A percentile compares a stretch with the other conserved stretches of the same genome.
Conservation (phyloP, 108 stramenopile genomes). For the Bacterosira constricta region DNA sequence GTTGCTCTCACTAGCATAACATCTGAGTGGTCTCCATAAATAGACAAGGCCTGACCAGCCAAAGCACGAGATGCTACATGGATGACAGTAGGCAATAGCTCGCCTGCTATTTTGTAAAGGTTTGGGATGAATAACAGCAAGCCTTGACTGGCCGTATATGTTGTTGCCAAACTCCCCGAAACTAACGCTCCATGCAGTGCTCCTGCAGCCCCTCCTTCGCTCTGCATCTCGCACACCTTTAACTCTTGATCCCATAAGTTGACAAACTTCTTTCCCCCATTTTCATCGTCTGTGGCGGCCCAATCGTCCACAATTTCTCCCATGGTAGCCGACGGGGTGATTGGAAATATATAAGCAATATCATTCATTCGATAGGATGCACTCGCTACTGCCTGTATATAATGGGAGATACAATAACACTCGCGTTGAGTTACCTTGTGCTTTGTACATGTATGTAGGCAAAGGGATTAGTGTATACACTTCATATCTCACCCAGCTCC, state of each 20-base stretch:
- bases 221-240: conserved; percentile 65
- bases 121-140: conserved; percentile 67
- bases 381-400: conserved; percentile 54
- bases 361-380: conserved; percentile 69
- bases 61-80: conserved; percentile 68
- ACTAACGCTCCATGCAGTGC: conserved; percentile 65
- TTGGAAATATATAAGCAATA: conserved; percentile 69
- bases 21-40: conserved; percentile 70
- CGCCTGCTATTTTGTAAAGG: conserved; percentile 71
- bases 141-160: conserved; percentile 66
- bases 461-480: neutral
- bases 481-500: conserved; percentile 23
- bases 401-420: neutral
- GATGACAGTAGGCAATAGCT: conserved; percentile 65
- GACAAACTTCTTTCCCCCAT: conserved; percentile 41
- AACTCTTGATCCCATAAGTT: conserved; percentile 68
- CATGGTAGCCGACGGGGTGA: conserved; percentile 61
- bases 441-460: too few species aligned
- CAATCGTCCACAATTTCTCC: conserved; percentile 71
- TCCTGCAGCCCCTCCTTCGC: conserved; percentile 66
- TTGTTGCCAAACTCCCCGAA: conserved; percentile 61
- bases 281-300: conserved; percentile 38
- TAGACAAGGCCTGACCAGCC: conserved; percentile 62
- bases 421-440: neutral
- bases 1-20: conserved; percentile 66